Evolutionary conservation across 1,139 yeast genomes (phyloP), one percentile per base, ranked within the genome.

Genomic region (Debaryomyces coudertii): DNA sequence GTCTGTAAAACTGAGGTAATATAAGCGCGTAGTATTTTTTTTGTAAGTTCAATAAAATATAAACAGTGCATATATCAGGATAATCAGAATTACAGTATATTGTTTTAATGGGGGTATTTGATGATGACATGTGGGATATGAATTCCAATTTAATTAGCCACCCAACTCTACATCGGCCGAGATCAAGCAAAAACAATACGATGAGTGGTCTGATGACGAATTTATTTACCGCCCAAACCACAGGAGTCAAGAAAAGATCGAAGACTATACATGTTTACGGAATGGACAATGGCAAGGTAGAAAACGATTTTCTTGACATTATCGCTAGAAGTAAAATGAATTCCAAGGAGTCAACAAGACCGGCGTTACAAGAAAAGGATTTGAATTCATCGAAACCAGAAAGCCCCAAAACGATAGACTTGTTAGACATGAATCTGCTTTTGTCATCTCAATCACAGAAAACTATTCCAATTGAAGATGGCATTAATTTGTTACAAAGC

Each of bases 221-320:
- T 14, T 25, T 45, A 29, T 45, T 45, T 30, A 20, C 20, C 25
- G 28, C 28, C 15, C 16, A 23, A 35, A 22, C 8, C 12, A 36
- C 36, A 16, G 23, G 30, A 23, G 9, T n/a, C 18, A 39, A 43
- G 18, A 43, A 28, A 16, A 44, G 43, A 12, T 27, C 41, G 7
- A 37, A 40, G 34, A 40, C 46, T 9, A 18, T 43, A 29, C 46
- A 47, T 25, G 30, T 50, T 3, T 48, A 48, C 34, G 50, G 51
- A n/a, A 38, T 49, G 33, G 18, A 42, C 20, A 20, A 23, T 11
- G 38, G 7, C 7, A 28, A 25, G 31, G 24, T 18, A 8, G 36
- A 14, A 14, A 33, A 20, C 11, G 53, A 50, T 27, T 47, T 49
- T 34, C 18, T 50, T n/a, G 51, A 50, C 33, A 36, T 50, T 9